phyloP scores from a whole-genome alignment of 441 rosid species.

The Francoa sonchifolia region DNA sequence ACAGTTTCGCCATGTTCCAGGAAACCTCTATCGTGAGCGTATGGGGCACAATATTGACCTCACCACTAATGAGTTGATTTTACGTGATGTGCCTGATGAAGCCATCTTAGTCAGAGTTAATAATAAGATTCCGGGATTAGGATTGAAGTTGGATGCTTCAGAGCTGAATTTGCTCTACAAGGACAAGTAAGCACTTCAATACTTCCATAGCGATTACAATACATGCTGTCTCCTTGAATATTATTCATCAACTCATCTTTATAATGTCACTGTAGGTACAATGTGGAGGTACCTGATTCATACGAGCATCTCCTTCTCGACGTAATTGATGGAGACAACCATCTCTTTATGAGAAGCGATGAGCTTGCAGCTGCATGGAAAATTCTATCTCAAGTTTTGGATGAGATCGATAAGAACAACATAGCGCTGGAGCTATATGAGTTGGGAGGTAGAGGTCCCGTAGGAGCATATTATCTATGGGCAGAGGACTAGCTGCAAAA shows the following conservation, averaged over 20 bases:
- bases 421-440: conserved; percentile 52
- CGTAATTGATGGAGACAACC: conserved; percentile 69
- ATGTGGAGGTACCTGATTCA: conserved; percentile 62
- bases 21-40: conserved; percentile 49
- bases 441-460: conserved; percentile 69
- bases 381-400: conserved; percentile 37
- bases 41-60: conserved; percentile 37
- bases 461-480: conserved; percentile 64
- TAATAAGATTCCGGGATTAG: conserved; percentile 71
- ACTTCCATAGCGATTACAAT: too few relatives aligned
- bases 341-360: conserved; percentile 69
- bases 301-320: conserved; percentile 71
- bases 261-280: conserved; percentile 29
- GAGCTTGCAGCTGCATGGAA: conserved; percentile 72
- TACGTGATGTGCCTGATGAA: conserved; percentile 56
- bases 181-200: conserved; percentile 34
- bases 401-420: conserved; percentile 47
- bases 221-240: too few relatives aligned
- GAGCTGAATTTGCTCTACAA: conserved; percentile 67
- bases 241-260: background rate
- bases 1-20: conserved; percentile 60
- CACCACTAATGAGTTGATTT: conserved; percentile 56
- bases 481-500: conserved; percentile 45
- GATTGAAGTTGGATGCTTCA: conserved; percentile 62
- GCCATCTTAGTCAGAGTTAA: conserved; percentile 63